phyloP scores from a whole-genome alignment of 768 basidiomycete genomes.

The Macrocybe gigantea region DNA sequence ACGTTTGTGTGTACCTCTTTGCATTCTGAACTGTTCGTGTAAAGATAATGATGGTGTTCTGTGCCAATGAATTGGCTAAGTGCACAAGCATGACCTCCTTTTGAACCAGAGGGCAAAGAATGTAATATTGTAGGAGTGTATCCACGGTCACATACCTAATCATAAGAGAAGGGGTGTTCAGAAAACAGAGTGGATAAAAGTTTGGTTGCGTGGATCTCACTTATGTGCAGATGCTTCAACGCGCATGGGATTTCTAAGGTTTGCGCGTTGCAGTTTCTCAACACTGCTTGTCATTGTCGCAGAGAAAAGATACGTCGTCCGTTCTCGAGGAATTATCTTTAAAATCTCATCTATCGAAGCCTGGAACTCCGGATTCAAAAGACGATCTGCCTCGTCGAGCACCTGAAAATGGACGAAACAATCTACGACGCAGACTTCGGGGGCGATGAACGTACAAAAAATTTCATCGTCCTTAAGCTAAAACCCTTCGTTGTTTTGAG shows the following conservation, averaged over 20 bases:
- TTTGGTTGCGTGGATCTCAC: conserved; percentile 35
- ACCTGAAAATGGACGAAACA: conserved; percentile 47
- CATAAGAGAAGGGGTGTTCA: too few species aligned
- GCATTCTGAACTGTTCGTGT: conserved; percentile 91
- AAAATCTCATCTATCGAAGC: conserved; percentile 92
- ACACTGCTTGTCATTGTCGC: conserved; percentile 99
- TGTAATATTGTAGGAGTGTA: conserved; percentile 89
- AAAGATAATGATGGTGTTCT: conserved; percentile 91
- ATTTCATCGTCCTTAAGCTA: conserved; percentile 74
- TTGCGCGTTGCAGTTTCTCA: conserved; percentile 88
- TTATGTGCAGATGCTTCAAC: conserved; percentile 83
- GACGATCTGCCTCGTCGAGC: conserved; percentile 92
- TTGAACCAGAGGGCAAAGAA: conserved; percentile 82
- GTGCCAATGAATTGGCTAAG: conserved; percentile 78
- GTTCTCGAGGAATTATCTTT: conserved; percentile 86
- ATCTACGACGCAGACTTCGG: neutral
- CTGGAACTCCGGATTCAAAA: conserved; percentile 93
- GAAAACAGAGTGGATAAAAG: conserved; percentile 2
- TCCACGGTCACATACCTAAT: conserved; percentile 90
- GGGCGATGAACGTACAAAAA: conserved; percentile 52
- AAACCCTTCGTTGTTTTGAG: conserved; percentile 96
- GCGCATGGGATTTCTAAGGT: conserved; percentile 82
- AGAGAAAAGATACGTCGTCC: conserved; percentile 91
- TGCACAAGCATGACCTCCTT: conserved; percentile 90
- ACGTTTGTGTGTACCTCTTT: conserved; percentile 47